A percentile compares a stretch with the other conserved stretches of the same genome.
Conservation (phyloP, 306 rosid genomes). For the Mucuna pruriens region DNA sequence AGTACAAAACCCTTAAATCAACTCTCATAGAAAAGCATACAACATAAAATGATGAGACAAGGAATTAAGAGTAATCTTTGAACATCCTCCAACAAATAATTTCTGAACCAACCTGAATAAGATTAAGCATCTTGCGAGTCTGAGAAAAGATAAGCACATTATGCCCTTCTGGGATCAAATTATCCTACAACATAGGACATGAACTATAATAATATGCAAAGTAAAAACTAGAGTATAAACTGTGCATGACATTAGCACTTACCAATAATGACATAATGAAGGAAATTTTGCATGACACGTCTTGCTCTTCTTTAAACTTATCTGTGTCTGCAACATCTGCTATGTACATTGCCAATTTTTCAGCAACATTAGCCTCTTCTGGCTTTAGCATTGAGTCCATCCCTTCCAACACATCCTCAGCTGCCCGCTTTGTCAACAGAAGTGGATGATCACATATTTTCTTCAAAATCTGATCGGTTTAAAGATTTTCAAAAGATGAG, state of each 20-base stretch:
- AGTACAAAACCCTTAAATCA: conserved; percentile 1
- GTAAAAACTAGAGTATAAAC: conserved; percentile 12
- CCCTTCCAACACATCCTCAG: conserved; percentile 92
- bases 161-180: conserved; percentile 83
- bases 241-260: conserved; percentile 28
- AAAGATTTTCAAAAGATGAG: conserved; percentile 30
- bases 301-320: conserved; percentile 61
- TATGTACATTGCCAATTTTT: conserved; percentile 75
- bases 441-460: conserved; percentile 96
- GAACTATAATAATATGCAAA: conserved; percentile 24
- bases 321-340: conserved; percentile 78
- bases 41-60: conserved; percentile 6
- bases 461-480: conserved; percentile 70
- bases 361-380: conserved; percentile 71
- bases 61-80: conserved; percentile 1
- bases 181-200: conserved; percentile 52
- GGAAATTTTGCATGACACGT: conserved; percentile 81
- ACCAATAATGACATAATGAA: conserved; percentile 89
- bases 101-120: conserved; percentile 67
- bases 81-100: not conserved
- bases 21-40: not conserved
- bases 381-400: conserved; percentile 75
- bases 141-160: conserved; percentile 86
- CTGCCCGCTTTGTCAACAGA: conserved; percentile 88
- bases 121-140: conserved; percentile 98